Evolutionary conservation across 805 yeast genomes (phyloP).

Genomic region (Tetrapisispora arboricola): DNA sequence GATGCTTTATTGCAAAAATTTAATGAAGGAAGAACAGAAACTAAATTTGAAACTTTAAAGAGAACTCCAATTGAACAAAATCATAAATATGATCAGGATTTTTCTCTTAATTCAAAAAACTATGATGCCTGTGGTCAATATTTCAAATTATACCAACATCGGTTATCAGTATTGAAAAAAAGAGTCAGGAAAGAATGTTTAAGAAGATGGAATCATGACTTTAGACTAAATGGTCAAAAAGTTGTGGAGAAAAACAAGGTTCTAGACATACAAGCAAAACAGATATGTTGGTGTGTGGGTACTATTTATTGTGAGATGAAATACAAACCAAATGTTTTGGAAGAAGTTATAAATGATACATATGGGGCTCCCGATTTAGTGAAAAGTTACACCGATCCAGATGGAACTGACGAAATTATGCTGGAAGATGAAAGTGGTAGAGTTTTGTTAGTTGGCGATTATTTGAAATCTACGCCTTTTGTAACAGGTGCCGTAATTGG

Average conservation of each 20-base stretch:
- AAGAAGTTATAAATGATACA: conserved; percentile 57
- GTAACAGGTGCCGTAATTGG: conserved; percentile 91
- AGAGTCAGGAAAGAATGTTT: conserved; percentile 37
- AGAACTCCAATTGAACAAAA: conserved; percentile 13
- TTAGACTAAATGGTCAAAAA: conserved; percentile 27
- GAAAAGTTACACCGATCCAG: conserved; percentile 44
- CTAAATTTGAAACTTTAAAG: conserved; percentile 8
- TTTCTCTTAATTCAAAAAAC: conserved; percentile 20
- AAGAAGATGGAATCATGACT: conserved; percentile 48
- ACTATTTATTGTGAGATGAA: conserved; percentile 77
- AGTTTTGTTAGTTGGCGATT: conserved; percentile 55
- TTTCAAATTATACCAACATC: conserved; percentile 43
- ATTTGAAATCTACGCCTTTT: conserved; percentile 44
- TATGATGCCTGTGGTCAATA: conserved; percentile 48
- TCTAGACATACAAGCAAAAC: conserved; percentile 33
- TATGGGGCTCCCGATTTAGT: conserved; percentile 34
- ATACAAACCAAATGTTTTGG: conserved; percentile 73
- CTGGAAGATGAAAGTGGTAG: conserved; percentile 92
- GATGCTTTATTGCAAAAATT: conserved; percentile 11
- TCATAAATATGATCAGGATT: conserved; percentile 12
- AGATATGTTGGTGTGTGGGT: conserved; percentile 72
- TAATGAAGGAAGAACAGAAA: conserved; percentile 6
- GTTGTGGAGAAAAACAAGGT: conserved; percentile 35
- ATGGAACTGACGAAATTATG: conserved; percentile 48
- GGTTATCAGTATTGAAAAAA: conserved; percentile 41